phyloP scores from a whole-genome alignment of 2,329 filamentous ascomycete species.

The Colletotrichum musicola region DNA sequence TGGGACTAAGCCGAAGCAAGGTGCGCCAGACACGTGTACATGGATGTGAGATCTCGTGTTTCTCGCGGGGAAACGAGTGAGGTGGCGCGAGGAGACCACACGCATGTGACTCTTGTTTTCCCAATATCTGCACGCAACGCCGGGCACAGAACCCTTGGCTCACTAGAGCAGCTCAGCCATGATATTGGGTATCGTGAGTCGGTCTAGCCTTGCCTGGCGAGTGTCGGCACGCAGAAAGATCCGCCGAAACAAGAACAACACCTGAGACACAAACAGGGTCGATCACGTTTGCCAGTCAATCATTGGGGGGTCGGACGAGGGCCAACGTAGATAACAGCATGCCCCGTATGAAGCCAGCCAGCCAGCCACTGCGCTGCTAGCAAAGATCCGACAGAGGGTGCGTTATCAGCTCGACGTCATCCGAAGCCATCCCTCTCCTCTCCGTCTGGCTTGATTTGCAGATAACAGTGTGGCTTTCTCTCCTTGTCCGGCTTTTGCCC shows the following conservation, averaged over 20 bases:
- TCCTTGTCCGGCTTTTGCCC: neutral
- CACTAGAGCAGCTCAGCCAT: conserved; percentile 19
- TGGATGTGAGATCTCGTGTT: conserved; percentile 12
- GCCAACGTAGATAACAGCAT: neutral
- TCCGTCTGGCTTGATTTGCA: neutral
- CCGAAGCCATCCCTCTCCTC: neutral
- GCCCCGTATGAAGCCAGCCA: neutral
- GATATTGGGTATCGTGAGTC: conserved; percentile 1
- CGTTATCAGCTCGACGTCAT: conserved; percentile 14
- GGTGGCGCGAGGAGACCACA: too few relatives aligned
- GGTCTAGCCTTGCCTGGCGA: conserved; percentile 8
- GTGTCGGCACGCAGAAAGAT: neutral
- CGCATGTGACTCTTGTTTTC: neutral
- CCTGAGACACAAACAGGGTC: neutral
- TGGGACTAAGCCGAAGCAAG: neutral
- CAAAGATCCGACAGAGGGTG: neutral
- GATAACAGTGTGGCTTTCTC: too few relatives aligned
- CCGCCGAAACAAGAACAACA: conserved; percentile 16
- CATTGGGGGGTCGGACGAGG: too few relatives aligned
- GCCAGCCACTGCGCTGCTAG: too few relatives aligned
- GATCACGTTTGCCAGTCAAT: too few relatives aligned
- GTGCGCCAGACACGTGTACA: neutral
- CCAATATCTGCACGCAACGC: neutral
- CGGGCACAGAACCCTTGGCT: conserved; percentile 2
- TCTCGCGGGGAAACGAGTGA: too few relatives aligned